Evolutionary conservation across 2,329 filamentous ascomycete genomes (phyloP), one percentile per base, ranked within the genome.

Genomic region (Colletotrichum neosansevieriae): DNA sequence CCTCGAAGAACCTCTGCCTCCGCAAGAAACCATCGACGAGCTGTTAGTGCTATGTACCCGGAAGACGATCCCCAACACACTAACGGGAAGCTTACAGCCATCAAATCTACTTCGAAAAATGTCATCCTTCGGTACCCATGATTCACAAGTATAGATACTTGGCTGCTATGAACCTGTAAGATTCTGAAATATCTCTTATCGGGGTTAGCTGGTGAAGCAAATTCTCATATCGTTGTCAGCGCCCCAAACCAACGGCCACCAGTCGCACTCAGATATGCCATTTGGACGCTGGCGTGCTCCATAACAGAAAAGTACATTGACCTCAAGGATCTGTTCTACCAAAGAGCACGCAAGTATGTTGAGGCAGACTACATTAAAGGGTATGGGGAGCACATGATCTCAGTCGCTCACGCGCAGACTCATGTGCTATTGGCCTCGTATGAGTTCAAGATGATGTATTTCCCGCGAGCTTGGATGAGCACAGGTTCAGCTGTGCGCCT

Each of bases 371-470:
- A 97, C 78, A 90, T 98, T 84, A 96, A 93, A 77, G 94, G 95
- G 4, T 94, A 95, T 72, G 96, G 96, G 60, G 95, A 98, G 78
- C 87, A 90, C 72, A 92, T 97, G 77, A 92, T 98, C 72, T 95
- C 92, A 1, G 84, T 98, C 34, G 91, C 91, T 15, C 93, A 97
- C 78, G 92, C 91, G 58, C 96, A 99, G 78, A 89, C 93, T 1
- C 97, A 97, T 86, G 84, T 90, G 29, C 82, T 98, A 19, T 85
- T 97, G 54, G 88, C 90, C 6, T 89, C 88, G 0, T 98, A 97
- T 74, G 96, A 99, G 78, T 98, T 98, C 84, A 97, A 95, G 81
- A 92, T 93, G 86, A 97, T 98, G 93, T 97, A 94, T 78, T 98
- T 98, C 74, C 95, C 96, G 1, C 86, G 96, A 72, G 96, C 96